Evolutionary conservation across 164 flowering plant genomes (phyloP).

Genomic region (Warburgia ugandensis): DNA sequence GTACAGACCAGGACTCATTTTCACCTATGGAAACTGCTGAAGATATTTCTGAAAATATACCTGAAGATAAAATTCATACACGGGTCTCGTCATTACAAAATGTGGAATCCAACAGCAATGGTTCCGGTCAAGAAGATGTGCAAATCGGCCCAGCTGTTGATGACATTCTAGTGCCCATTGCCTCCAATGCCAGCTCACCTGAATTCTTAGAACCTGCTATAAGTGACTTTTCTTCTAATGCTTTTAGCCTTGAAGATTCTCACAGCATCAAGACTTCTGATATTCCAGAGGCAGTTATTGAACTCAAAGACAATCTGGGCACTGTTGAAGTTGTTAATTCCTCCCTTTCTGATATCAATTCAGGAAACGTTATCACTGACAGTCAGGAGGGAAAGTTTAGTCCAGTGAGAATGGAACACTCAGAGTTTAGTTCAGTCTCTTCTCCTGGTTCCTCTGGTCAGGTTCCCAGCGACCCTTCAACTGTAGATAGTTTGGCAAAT

Average conservation of each 20-base stretch:
- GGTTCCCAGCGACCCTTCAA: conserved; percentile 20
- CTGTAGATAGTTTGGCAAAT: conserved; percentile 18
- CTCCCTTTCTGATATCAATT: conserved; percentile 16
- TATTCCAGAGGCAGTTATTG: conserved; percentile 21
- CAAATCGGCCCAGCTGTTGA: conserved; percentile 23
- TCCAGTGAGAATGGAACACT: conserved; percentile 15
- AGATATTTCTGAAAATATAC: conserved; percentile 27
- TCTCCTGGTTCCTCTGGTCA: conserved; percentile 17
- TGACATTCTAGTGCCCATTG: conserved; percentile 27
- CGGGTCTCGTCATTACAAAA: conserved; percentile 12
- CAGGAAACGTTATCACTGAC: conserved; percentile 16
- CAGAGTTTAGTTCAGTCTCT: conserved; percentile 17
- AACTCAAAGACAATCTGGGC: conserved; percentile 21
- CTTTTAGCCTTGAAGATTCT: conserved; percentile 21
- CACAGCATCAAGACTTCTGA: conserved; percentile 16
- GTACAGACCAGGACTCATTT: conserved; percentile 33
- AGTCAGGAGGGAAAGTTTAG: conserved; percentile 18
- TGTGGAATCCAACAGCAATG: conserved; percentile 23
- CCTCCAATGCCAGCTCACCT: conserved; percentile 13
- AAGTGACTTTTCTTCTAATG: conserved; percentile 21
- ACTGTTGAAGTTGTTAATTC: conserved; percentile 13
- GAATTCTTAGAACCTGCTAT: conserved; percentile 19
- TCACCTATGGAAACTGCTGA: conserved; percentile 33
- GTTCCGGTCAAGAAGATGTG: conserved; percentile 30
- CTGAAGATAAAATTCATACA: conserved; percentile 21